Base-by-base conservation (phyloP, 2,329 filamentous ascomycete species). In the Fusarium odoratissimum region DNA sequence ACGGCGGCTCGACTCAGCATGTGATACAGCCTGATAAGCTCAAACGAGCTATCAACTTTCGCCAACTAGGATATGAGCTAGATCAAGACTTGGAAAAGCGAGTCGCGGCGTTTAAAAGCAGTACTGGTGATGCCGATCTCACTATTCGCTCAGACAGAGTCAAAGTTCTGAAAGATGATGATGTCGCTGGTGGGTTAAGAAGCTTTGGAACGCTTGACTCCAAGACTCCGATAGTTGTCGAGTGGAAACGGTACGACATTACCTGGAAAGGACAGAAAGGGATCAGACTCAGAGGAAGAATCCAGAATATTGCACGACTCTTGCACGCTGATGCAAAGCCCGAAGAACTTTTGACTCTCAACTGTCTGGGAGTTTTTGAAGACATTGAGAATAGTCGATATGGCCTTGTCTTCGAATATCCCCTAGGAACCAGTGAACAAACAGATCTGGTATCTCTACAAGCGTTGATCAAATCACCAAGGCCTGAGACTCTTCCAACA, bases 231-330 rank as follows among this genome's bases (percentile, higher is more conserved):
- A 23, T 59, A 6, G 14, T 62, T 0, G 33, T 62, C 12, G 59
- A 62, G 33, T 62, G 59, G 52, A 62, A 62, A 4, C 17, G 41
- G 10, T 59, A 62, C 1, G 59, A 59, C 31, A 11, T 62, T 30
- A 59, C 10, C n/a, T 62, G 59, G 59, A 59, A 59, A 33, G 52
- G 59, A 2, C 52, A 62, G 14, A 62, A 62, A 16, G 59, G 59
- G 0, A 62, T 62, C 17, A 38, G 59, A 7, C 31, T 62, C 1
- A 59, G 52, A 40, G 59, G 59, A 8, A 62, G 59, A 11, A 40
- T 62, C 5, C 33, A 62, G 19, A 64, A 64, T 4, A 64, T 64
- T n/a, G 55, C 60, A 3, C 31, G 60, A 6, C 60, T 64, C 5
- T n/a, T 64, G 9, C 55, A 60, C 25, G 30, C 38, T 9, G 37